Base-by-base conservation (phyloP, 176 grass and related monocot species). In the Tuctoria greenei region DNA sequence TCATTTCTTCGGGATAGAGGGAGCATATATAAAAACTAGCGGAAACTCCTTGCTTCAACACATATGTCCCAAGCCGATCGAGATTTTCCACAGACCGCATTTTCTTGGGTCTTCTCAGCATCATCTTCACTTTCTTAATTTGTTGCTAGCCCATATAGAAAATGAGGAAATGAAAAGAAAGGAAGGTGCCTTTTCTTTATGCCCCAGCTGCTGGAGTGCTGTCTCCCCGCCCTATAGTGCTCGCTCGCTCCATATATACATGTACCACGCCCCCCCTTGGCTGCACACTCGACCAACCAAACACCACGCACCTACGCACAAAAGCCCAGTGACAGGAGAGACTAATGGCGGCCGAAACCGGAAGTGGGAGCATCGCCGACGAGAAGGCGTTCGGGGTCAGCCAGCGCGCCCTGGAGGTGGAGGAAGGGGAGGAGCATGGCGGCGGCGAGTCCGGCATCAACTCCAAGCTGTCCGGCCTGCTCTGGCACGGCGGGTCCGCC, bases 401-500 rank as follows among this genome's bases (percentile, higher is more conserved):
- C n/a, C 80, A 71, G 15, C 85, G 78, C 78, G 13, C 77, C 37
- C 72, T 76, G 47, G 80, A 76, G 51, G 84, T 61, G 66, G 75
- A 71, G 15, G 57, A 61, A 17, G 58, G 17, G 12, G 65, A 27
- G 45, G 18, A 64, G 2, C 43, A 18, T 7, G n/a, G 16, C 10
- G 74, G 69, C 41, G 41, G 4, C 44, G 42, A 37, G 28, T 37
- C 69, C 1, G 27, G 66, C 20, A 69, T 75, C 21, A 70, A 59
- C 21, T 67, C 85, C 16, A 75, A 74, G 15, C 79, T 98, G 62
- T 97, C 94, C 0, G 81, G 88, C 4, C 36, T 97, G 14, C 86
- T 97, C 2, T 97, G 94, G 94, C 94, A 97, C 65, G 94, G 94
- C 5, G 94, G 94, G 5, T 93, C 90, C 0, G 90, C 94, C 14